Base-by-base conservation (phyloP, 2,329 filamentous ascomycete species). In the Dichotomopilus funicola region DNA sequence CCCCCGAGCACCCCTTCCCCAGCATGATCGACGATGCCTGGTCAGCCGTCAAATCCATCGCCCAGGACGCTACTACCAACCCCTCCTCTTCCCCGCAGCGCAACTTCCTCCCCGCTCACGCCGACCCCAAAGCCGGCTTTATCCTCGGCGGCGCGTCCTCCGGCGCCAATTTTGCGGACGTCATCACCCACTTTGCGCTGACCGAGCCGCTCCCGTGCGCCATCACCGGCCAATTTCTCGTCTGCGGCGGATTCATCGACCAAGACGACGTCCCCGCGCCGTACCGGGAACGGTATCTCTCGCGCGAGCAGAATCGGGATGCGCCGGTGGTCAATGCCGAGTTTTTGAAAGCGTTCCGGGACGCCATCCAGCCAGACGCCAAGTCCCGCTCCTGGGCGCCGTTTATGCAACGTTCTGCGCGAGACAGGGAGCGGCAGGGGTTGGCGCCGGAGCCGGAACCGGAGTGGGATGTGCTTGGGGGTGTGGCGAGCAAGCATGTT, bases 221-320 rank as follows among this genome's bases (percentile, higher is more conserved):
- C 19, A 27, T 27, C 19, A 27, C 19, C 19, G 19, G 19, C 19
- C 19, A 27, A 33, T 51, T 59, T 10, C 51, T 62, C 3, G 45
- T n/a, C 7, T 54, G 51, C 6, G 51, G 51, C 8, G 51, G 9
- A 4, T 54, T 54, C 10, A 48, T 54, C 5, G 49, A 53, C n/a
- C 49, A 11, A 2, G 42, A 13, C 31, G 50, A 57, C 4, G 61
- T 64, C 7, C 62, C 67, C 1, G 67, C 70, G 38, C 68, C 71
- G 59, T 78, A 76, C 58, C 65, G 69, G 53, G 53, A 66, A 0
- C 48, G 69, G 5, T 76, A 66, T 55, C 59, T 74, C n/a, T 72
- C 72, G 0, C 61, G 67, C 0, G 68, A 73, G 55, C 73, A 78
- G 55, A 77, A 77, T 56, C 65, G 64, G 3, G 51, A 71, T 34